phyloP scores from a whole-genome alignment of 1,284 basidiomycete genomes.

The Gymnopus androsaceus region DNA sequence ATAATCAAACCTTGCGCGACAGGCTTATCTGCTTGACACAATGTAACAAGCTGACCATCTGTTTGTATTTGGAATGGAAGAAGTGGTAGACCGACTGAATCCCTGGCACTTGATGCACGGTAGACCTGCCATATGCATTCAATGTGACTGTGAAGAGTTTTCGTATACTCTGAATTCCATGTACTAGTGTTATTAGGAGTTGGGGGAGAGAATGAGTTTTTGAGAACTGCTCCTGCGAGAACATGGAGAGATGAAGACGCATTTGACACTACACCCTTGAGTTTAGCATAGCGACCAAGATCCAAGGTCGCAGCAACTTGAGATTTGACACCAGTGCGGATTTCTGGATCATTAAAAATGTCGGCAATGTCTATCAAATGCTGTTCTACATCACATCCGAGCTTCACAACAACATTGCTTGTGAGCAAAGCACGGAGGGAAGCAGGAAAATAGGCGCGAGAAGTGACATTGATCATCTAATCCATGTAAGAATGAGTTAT shows the following conservation, averaged over 20 bases:
- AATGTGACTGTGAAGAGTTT: not conserved
- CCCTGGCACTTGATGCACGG: no score
- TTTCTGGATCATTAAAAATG: not conserved
- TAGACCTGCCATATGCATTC: not conserved
- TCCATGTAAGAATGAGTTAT: not conserved
- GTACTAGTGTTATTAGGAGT: no score
- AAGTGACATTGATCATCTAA: not conserved
- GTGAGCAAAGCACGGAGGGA: not conserved
- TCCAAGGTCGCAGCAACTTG: not conserved
- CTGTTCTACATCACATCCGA: not conserved
- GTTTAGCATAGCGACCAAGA: not conserved
- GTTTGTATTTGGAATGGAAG: not conserved
- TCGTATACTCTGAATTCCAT: not conserved
- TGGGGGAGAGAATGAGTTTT: not conserved
- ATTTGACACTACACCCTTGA: not conserved
- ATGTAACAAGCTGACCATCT: not conserved
- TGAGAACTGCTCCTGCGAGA: not conserved
- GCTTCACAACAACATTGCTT: not conserved
- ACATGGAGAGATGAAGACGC: not conserved
- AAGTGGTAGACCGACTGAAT: not conserved
- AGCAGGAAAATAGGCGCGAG: not conserved
- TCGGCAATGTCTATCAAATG: not conserved
- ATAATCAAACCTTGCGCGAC: not conserved
- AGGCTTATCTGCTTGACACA: slow-evolving; percentile 2
- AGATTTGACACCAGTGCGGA: not conserved